Conservation (phyloP, 2,329 filamentous ascomycete species). For the Didymella segeticola region DNA sequence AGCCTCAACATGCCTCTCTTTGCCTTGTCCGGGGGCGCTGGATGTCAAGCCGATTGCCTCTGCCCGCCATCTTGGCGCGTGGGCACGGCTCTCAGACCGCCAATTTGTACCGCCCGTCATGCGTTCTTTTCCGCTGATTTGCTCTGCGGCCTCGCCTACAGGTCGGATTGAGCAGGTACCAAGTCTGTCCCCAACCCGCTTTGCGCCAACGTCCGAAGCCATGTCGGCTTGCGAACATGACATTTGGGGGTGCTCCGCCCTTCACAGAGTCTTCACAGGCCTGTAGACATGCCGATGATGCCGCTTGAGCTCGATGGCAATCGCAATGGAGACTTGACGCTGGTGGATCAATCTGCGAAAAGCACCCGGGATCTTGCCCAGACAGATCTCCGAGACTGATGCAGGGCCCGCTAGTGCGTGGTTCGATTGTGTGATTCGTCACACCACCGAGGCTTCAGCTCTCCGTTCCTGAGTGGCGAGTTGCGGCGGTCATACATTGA, state of each 20-base stretch:
- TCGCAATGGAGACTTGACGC: neutral
- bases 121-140: constrained; percentile 21
- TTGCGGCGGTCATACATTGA: constrained; percentile 11
- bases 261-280: neutral
- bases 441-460: constrained; percentile 5
- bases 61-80: constrained; percentile 31
- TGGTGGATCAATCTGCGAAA: constrained; percentile 5
- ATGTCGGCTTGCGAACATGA: neutral
- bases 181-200: constrained; percentile 16
- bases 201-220: constrained; percentile 1
- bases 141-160: constrained; percentile 23
- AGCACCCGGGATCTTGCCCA: constrained; percentile 6
- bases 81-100: constrained; percentile 37
- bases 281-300: neutral
- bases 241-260: neutral
- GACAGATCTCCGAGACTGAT: neutral
- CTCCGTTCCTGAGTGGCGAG: constrained; percentile 17
- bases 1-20: constrained; percentile 20
- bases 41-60: constrained; percentile 29
- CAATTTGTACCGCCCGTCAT: constrained; percentile 32
- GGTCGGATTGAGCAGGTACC: constrained; percentile 16
- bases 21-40: constrained; percentile 22
- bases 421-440: constrained; percentile 5
- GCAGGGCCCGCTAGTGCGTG: constrained; percentile 10
- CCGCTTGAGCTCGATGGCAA: neutral